Base-by-base conservation (phyloP, 129 eudicot genomes). In the Tagetes erecta region DNA sequence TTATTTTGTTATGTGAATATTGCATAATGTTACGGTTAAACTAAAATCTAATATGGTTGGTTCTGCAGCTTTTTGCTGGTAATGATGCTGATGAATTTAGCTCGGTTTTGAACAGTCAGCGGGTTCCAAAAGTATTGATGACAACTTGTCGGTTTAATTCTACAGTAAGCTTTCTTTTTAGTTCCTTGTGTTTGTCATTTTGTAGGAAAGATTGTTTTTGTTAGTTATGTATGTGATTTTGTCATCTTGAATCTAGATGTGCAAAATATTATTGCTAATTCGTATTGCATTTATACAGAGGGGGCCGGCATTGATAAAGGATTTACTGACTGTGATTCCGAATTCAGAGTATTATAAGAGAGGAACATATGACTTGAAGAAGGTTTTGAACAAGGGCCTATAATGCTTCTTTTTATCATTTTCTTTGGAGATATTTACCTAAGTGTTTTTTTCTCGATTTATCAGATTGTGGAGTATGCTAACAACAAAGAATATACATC, bases 301-400 rank as follows among this genome's bases (percentile, higher is more conserved):
- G 78, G 98, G 98, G 47, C 98, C 98, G 36, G 97, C 84, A 6
- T 85, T 93, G 81, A 93, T 93, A 50, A 68, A 82, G 9, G 98
- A 93, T 79, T 75, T 93, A 49, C 82, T 90, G 3, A 73, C 90
- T 46, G 84, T 90, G 64, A 86, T 93, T 58, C 98, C 98, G 2
- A 93, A 93, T 78, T 78, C 98, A 33, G 82, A 81, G 47, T 90
- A 88, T 80, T 84, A 86, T 74, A 93, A 90, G 77, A 84, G 98
- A 88, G 98, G 98, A 81, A 93, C 98, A 31, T 93, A 93, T 80
- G 98, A 93, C 80, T 84, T 93, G 72, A 93, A 93, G 76, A 93
- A 90, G 92, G 98, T 90, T 63, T 51, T 39, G 5, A n/a, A 8
- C 6, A 59, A 9, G 51, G 34, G 49, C 12, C n/a, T 1, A 41